These are phyloP conservation scores for Penicillium palitans DNA, from an alignment of 2,329 filamentous ascomycete species.

Conservation along the genomic window DNA sequence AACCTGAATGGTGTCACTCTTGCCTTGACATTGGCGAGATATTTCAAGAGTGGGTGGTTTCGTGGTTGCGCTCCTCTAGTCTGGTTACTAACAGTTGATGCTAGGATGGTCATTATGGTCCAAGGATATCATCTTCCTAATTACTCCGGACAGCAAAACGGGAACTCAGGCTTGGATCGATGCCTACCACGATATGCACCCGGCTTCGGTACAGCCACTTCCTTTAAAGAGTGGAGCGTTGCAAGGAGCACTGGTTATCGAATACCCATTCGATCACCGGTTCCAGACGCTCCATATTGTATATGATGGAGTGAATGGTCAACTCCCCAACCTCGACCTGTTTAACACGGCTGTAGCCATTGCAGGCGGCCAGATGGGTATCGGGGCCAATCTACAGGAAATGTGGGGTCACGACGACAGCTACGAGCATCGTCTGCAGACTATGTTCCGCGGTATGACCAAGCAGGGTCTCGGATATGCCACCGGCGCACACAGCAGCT, in stretches of 20 bases:
- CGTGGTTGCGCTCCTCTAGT: neutral
- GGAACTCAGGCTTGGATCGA: constrained; percentile 97
- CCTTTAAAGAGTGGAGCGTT: constrained; percentile 90
- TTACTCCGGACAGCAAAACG: constrained; percentile 83
- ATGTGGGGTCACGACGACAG: constrained; percentile 76
- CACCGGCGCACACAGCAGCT: constrained; percentile 87
- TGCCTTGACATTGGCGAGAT: constrained; percentile 81
- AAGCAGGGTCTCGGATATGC: constrained; percentile 87
- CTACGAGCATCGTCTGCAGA: constrained; percentile 79
- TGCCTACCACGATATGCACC: constrained; percentile 90
- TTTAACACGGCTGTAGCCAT: constrained; percentile 92
- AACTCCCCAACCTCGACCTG: constrained; percentile 90
- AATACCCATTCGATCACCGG: constrained; percentile 80
- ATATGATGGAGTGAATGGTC: constrained; percentile 94
- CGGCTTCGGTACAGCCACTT: constrained; percentile 68
- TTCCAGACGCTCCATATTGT: constrained; percentile 89
- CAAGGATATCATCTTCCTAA: constrained; percentile 92
- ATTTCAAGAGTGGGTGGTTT: constrained; percentile 74
- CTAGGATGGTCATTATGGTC: constrained; percentile 94
- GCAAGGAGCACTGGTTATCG: constrained; percentile 89
- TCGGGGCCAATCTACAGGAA: constrained; percentile 77
- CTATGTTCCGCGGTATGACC: constrained; percentile 89
- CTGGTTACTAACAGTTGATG: constrained; percentile 17
- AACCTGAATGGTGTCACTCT: constrained; percentile 88
- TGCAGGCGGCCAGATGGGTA: constrained; percentile 87